Conservation (phyloP, 352 stramenopile species). For the Blastocystis sp. region DNA sequence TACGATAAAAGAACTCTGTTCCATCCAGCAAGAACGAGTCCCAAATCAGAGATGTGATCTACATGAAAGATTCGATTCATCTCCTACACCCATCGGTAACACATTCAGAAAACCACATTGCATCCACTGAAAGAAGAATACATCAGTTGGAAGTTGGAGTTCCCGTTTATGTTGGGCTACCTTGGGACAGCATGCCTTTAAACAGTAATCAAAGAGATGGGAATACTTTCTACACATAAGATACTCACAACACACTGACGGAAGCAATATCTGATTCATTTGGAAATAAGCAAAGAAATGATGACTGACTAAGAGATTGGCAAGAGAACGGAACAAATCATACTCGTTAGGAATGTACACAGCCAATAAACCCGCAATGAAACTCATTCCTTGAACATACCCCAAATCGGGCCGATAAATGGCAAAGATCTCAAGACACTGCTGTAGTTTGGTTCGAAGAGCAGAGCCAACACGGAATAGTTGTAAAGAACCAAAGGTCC, state of each 20-base stretch:
- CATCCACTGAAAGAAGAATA: slow-evolving; percentile 46
- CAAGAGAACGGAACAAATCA: background rate
- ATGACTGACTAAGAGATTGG: background rate
- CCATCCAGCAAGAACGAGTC: slow-evolving; percentile 1
- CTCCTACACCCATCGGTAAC: background rate
- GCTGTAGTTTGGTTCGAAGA: background rate
- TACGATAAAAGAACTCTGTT: slow-evolving; percentile 7
- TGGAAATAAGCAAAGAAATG: slow-evolving; percentile 36
- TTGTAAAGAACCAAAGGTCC: background rate
- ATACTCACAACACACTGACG: background rate
- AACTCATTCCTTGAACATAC: slow-evolving; percentile 29
- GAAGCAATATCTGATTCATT: slow-evolving; percentile 7
- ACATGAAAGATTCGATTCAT: no score
- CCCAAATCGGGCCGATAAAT: slow-evolving; percentile 16
- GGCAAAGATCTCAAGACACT: slow-evolving; percentile 15
- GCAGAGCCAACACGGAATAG: slow-evolving; percentile 6
- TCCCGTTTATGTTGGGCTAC: background rate
- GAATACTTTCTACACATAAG: slow-evolving; percentile 3
- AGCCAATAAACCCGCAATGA: background rate
- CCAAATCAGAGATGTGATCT: background rate
- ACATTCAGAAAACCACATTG: slow-evolving; percentile 19
- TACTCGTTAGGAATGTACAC: slow-evolving; percentile 5
- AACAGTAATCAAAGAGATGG: background rate
- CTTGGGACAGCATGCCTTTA: background rate
- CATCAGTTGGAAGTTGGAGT: background rate